Evolutionary conservation across 2,329 filamentous ascomycete genomes (phyloP), one percentile per base, ranked within the genome.

Genomic region (Scedosporium dehoogii): DNA sequence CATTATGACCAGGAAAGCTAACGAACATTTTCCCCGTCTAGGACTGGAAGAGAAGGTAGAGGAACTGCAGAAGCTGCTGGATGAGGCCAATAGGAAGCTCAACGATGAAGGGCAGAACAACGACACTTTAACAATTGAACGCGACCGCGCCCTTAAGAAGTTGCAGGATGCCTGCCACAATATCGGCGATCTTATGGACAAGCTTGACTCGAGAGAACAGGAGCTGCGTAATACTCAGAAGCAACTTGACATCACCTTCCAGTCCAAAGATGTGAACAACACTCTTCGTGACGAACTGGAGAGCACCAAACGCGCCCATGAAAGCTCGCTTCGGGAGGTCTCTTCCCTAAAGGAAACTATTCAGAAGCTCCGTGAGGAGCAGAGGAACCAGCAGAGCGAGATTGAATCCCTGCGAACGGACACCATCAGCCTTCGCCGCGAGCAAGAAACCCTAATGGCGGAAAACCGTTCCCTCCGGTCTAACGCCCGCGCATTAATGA

Each of bases 101-200:
- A 84, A 81, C 64, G 78, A 84, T n/a, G 78, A 81, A 42, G 84
- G 88, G 59, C 85, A 86, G 60, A 81, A 85, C 65, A 85, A 82
- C 63, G 83, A 87, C 65, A 81, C 85, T 3, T 73, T 89, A 51
- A 78, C 79, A 3, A 79, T 82, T 33, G 88, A 90, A 71, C 81
- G 85, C 33, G 86, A 90, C 66, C 83, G 85, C 57, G 81, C 87
- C 44, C 77, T 88, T 58, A 80, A 79, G 60, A 86, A 87, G 67
- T 77, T 87, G 5, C 82, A 83, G 29, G 79, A 85, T 59, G 85
- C 85, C 4, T 86, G 83, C 48, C 78, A 81, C 57, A 84, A 82
- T 41, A 82, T 83, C 66, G 82, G 78, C 66, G 78, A 79, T 63
- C 73, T 79, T 27, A 78, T 76, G 42, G 71, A 74, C 21, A 77